These are phyloP conservation scores for Crucihimalaya himalaica DNA, from an alignment of 345 rosid species.

Conservation along the genomic window DNA sequence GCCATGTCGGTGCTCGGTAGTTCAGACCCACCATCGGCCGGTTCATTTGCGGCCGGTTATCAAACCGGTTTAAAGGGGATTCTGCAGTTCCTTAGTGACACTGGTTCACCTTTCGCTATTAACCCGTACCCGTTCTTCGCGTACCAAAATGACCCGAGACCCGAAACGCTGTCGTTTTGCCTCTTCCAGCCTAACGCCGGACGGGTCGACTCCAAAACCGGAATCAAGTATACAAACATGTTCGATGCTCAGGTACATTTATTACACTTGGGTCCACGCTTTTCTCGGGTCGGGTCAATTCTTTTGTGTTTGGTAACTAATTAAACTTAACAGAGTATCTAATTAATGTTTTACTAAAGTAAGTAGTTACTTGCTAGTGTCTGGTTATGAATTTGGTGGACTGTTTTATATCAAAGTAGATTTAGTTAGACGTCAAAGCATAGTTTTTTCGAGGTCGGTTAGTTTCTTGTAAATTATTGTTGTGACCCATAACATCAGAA, in stretches of 20 bases:
- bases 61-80: slow-evolving; percentile 61
- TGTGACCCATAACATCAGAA: slow-evolving; percentile 8
- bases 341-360: neutral
- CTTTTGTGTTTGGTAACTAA: slow-evolving; percentile 16
- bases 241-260: slow-evolving; percentile 88
- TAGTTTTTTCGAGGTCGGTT: slow-evolving; percentile 12
- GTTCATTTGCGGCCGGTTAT: slow-evolving; percentile 55
- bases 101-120: slow-evolving; percentile 72
- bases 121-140: slow-evolving; percentile 98
- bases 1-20: slow-evolving; percentile 74
- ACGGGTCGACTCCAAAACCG: slow-evolving; percentile 73
- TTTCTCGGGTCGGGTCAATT: neutral
- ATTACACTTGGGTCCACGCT: slow-evolving; percentile 20
- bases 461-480: slow-evolving; percentile 17
- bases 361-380: neutral
- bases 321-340: no score
- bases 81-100: slow-evolving; percentile 67
- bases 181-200: slow-evolving; percentile 90
- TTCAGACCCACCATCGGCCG: slow-evolving; percentile 92
- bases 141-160: slow-evolving; percentile 81
- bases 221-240: slow-evolving; percentile 92
- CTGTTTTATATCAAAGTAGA: neutral
- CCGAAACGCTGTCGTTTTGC: slow-evolving; percentile 85
- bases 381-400: slow-evolving; percentile 32
- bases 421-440: slow-evolving; percentile 16